Evolutionary conservation across 768 basidiomycete species (phyloP), one percentile per base, ranked within the genome.

Genomic region (Suillus weaverae): DNA sequence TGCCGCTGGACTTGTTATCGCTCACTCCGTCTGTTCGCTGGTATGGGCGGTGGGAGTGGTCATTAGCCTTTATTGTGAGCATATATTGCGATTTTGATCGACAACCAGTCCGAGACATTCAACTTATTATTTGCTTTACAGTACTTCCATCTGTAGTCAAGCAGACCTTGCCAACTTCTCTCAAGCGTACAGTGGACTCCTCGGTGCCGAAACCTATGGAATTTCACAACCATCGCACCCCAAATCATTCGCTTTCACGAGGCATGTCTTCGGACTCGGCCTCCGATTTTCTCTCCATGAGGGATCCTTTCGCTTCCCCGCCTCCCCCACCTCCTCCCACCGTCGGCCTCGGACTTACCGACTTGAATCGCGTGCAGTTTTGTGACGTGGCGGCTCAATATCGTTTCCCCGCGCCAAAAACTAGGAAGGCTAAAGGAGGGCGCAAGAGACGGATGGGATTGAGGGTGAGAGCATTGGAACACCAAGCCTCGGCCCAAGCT

Each of bases 221-320:
- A 61, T 64, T 60, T 60, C 30, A 46, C 20, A 3, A n/a, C 7
- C 22, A 60, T 7, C 66, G 67, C 48, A 64, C 57, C 13, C 66
- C 55, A 54, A 72, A 74, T 4, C 68, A 66, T 38, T 68, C 71
- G 2, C 39, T 73, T 50, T 67, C 70, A 30, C 68, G 68, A 8
- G 66, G 68, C 35, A 67, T 66, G 63, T 69, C 70, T 51, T 60
- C 66, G 20, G 75, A 76, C 66, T 71, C 75, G 44, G 30, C 70
- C 0, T 67, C 74, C 26, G 75, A 76, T 66, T 76, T 78, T 50
- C 73, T 77, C 62, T 76, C 75, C 11, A 63, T 76, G 67, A 73
- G 73, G 56, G 75, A 76, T 61, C 75, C 75, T 22, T 76, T 76
- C 5, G 75, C 75, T 18, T 77, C 76, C 22, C 71, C 66, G 0